Evolutionary conservation across 768 basidiomycete species (phyloP), one percentile per base, ranked within the genome.

Genomic region (Xanthoconium purpureum): DNA sequence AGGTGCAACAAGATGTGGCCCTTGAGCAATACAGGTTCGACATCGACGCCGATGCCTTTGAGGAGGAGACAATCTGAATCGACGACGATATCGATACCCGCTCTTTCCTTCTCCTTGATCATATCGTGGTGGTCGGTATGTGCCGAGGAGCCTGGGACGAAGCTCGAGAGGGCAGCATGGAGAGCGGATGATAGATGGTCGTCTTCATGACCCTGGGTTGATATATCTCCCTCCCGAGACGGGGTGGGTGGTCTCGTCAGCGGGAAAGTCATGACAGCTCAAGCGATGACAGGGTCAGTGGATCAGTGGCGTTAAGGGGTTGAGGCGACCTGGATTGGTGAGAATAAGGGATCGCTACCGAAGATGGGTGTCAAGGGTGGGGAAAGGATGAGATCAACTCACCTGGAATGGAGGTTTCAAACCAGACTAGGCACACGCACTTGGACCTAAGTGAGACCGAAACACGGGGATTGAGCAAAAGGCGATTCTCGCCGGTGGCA

Each of bases 1-100:
- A 98, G 82, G 70, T 86, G 80, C 61, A 98, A 78, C 10, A 85
- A 80, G 63, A 98, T 83, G 66, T 87, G 80, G 6, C 96, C 96
- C 43, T 85, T 85, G 60, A 98, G 84, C 15, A 84, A 74, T 9
- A 85, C 84, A 9, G 94, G 87, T 64, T 94, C 89, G 58, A 92
- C 85, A 60, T 96, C 92, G 63, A 80, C 81, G 35, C 92, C 91
- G 8, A 84, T 84, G 46, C 94, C 93, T 59, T 84, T 81, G 65
- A 98, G 80, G 50, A 80, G 77, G 59, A 97, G 74, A 62, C 75
- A 78, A 38, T 89, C 87, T 5, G 80, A 77, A 68, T 89, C 84
- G 52, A 97, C 82, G 51, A 84, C 66, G 63, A 98, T 88, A 62
- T 94, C 89, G 60, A 98, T 77, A 47, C 72, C 74, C n/a, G 82